Base-by-base conservation (phyloP, 495 filamentous ascomycete genomes). In the Aspergillus nidulans region DNA sequence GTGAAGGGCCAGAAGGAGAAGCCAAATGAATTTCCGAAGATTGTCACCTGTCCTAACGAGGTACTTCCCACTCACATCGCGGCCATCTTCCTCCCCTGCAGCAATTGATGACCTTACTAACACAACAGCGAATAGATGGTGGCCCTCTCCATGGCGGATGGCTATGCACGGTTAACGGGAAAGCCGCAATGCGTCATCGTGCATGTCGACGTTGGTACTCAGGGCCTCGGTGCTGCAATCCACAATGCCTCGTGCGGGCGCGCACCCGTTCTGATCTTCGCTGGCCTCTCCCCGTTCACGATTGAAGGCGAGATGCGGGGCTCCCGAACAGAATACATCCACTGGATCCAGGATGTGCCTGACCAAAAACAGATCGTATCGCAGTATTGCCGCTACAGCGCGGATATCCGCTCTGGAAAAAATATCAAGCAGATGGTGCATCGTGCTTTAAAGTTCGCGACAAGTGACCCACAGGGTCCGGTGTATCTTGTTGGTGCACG, bases 301-400 rank as follows among this genome's bases (percentile, higher is more conserved):
- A 83, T 89, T 32, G 92, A 97, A 59, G 92, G 92, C 4, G 92
- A 97, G 72, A 81, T 91, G 77, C 80, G 89, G 19, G 92, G 92
- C 2, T 89, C 84, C 4, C 80, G 92, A 39, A 96, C 91, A 0
- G 92, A 97, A 70, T 97, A 92, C 66, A 97, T 96, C 63, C 92
- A 97, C 64, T 97, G 92, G 89, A 92, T 96, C 38, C 92, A 97
- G 64, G 90, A 97, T 71, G 90, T 97, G 6, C 92, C 92, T 1
- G 91, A 97, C 57, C 92, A 97, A 72, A 91, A 90, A 66, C 85
- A 87, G 67, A 96, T 97, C 56, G 77, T 97, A 12, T 80, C 81
- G 2, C 92, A 97, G 70, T 97, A 97, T 67, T 97, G 92, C 66
- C 83, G 92, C n/a, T 97, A 96, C 66, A 74, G 86, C 0, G 91